Base-by-base conservation (phyloP, 2,329 filamentous ascomycete species). In the Leptoxyphium fumago region DNA sequence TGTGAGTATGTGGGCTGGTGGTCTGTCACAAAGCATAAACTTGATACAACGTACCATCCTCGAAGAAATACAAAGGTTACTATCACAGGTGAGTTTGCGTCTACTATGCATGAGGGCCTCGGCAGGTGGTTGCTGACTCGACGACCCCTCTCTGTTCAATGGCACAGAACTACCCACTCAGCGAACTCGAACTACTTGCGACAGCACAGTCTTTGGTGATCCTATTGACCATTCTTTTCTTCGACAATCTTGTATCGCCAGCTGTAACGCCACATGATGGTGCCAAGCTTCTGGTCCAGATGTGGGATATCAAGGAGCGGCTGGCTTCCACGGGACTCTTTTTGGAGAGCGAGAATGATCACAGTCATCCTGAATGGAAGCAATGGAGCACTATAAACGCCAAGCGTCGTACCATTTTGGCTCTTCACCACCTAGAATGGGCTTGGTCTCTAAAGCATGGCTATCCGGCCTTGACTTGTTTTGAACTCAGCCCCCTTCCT, bases 391-490 rank as follows among this genome's bases (percentile, higher is more conserved):
- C 15, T 5, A 5, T 36, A 5, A 15, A 13, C 13, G 32, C 32
- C 11, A 36, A 36, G 9, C 32, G 13, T 5, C 32, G 32, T 9
- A 36, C 32, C 15, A 9, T 36, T 13, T 9, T 13, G 11, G 32
- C 32, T 36, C 32, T 9, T 13, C 32, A 36, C 9, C 32, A 36
- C 15, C 13, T 36, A 13, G 3, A 13, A 36, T 36, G 32, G 32
- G 32, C 32, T 13, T 36, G 32, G 32, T 36, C 32, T 13, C 13
- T 36, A 5, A 13, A 13, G 32, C 63, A 48, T 59, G 62, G 64
- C 68, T 67, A 50, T 61, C 64, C 48, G 29, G 36, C 42, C 3
- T 44, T 43, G 21, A 67, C 62, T 44, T 65, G 63, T 32, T 15
- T 5, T 9, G 32, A 36, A 9, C 32, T 36, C 9, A 9, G 13